These are phyloP conservation scores for Aureobasidium pullulans DNA, from an alignment of 2,329 filamentous ascomycete species.

Conservation along the genomic window DNA sequence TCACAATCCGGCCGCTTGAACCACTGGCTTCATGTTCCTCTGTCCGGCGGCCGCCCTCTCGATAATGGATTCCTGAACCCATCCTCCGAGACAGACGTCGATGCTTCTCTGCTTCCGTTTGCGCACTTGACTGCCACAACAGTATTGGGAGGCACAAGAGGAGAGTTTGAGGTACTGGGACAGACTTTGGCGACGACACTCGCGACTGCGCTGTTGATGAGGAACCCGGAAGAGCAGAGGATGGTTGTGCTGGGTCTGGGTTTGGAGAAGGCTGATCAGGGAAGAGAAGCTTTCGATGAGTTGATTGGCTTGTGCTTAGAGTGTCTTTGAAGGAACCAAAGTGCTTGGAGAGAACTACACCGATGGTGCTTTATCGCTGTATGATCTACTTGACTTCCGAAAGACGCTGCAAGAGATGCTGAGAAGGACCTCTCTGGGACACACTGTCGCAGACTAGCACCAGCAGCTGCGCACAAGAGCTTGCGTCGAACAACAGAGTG, in stretches of 20 bases:
- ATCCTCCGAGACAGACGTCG: conserved; percentile 38
- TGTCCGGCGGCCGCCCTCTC: conserved; percentile 57
- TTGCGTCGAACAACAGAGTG: no score
- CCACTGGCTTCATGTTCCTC: conserved; percentile 89
- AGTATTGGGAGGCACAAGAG: conserved; percentile 73
- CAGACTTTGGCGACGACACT: conserved; percentile 88
- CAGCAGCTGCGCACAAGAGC: no score
- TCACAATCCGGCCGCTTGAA: conserved; percentile 77
- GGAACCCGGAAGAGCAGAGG: conserved; percentile 56
- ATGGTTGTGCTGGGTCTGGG: conserved; percentile 54
- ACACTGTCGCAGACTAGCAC: no score
- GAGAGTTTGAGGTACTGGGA: conserved; percentile 67
- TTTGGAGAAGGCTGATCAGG: conserved; percentile 38
- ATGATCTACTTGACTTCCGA: no score
- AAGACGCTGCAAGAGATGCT: background rate
- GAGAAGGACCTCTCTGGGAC: background rate
- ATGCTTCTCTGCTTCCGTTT: conserved; percentile 56
- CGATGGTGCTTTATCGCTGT: background rate
- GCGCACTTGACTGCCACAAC: conserved; percentile 79
- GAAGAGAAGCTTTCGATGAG: conserved; percentile 34
- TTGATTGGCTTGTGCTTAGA: conserved; percentile 28
- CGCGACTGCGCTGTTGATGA: conserved; percentile 67
- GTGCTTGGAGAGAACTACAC: background rate
- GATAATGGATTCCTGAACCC: conserved; percentile 45
- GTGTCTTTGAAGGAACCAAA: conserved; percentile 18